Evolutionary conservation across 78 protist species (phyloP).

Genomic region (Monocercomonoides exilis): DNA sequence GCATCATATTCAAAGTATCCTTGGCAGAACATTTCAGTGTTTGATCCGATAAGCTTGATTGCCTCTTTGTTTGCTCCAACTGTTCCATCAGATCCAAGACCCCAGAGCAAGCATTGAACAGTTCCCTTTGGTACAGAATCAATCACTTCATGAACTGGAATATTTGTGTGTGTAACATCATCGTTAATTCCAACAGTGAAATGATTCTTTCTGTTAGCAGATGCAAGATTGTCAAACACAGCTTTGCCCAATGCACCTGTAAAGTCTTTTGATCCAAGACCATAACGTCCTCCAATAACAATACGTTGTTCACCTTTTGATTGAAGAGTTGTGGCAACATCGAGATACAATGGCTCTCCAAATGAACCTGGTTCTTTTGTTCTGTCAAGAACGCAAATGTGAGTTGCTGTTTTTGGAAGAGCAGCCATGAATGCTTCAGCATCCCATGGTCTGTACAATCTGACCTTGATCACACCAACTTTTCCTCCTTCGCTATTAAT

Average conservation of each 20-base stretch:
- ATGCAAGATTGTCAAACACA: constrained; percentile 43
- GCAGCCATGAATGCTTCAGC: constrained; percentile 30
- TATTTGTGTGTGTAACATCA: constrained; percentile 43
- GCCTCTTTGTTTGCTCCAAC: constrained; percentile 67
- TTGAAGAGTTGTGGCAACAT: constrained; percentile 21
- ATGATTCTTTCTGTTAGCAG: constrained; percentile 28
- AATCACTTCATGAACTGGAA: constrained; percentile 19
- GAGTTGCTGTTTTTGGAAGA: constrained; percentile 36
- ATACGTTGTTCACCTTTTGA: background rate
- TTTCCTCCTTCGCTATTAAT: constrained; percentile 23
- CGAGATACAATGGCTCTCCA: constrained; percentile 59
- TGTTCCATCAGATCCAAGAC: constrained; percentile 67
- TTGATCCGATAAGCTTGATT: constrained; percentile 45
- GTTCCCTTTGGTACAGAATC: constrained; percentile 37
- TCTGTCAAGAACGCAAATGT: constrained; percentile 55
- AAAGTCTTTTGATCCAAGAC: constrained; percentile 58
- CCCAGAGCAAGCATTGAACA: constrained; percentile 54
- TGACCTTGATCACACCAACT: constrained; percentile 50
- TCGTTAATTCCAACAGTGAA: constrained; percentile 57
- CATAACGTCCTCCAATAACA: constrained; percentile 54
- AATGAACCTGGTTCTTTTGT: constrained; percentile 44
- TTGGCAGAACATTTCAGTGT: constrained; percentile 27
- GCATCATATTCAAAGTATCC: constrained; percentile 62
- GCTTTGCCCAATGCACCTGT: constrained; percentile 42
- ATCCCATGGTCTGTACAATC: constrained; percentile 59